Base-by-base conservation (phyloP, 2,329 filamentous ascomycete species). In the Cadophora malorum region DNA sequence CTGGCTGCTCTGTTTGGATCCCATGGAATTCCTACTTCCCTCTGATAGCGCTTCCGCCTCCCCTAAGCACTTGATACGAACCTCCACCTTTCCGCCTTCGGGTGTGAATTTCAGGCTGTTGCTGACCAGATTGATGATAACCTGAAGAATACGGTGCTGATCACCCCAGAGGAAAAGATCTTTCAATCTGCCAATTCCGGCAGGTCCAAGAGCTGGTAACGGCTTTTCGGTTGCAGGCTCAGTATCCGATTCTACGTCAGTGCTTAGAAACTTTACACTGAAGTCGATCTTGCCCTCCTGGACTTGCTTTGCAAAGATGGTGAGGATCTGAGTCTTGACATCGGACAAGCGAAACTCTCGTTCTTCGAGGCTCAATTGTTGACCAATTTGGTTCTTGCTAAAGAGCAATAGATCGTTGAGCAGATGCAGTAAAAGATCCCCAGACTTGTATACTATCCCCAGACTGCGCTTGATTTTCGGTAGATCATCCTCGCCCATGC, bases 31-130 rank as follows among this genome's bases (percentile, higher is more conserved):
- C 47, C 76, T 72, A 64, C 74, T 75, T 9, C 65, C 67, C 19
- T 75, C 74, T 21, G 69, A 65, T 5, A 49, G 33, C 8, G 25
- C 45, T 38, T 77, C 76, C 16, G 67, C 79, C 75, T 92, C 90
- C 8, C 89, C 86, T 0, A 91, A 73, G 74, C 92, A 96, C 71
- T 87, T 88, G 67, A 97, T 94, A 8, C 88, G 87, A 9, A 97
- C 86, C 31, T 88, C 85, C 3, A 97, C 92, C 35, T 84, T 90
- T 8, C 94, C 94, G 0, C 89, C 89, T 7, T 87, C 79, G 0
- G 93, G 91, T 0, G 94, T 97, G 76, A 97, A 97, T 77, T 97
- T 97, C 53, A 97, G 81, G 78, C 91, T 93, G 80, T 97, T 97
- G 79, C 91, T 94, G 58, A 97, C 93, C 38, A 97, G 83, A 76